Base-by-base conservation (phyloP, 768 basidiomycete genomes). In the Plicaturopsis crispa region DNA sequence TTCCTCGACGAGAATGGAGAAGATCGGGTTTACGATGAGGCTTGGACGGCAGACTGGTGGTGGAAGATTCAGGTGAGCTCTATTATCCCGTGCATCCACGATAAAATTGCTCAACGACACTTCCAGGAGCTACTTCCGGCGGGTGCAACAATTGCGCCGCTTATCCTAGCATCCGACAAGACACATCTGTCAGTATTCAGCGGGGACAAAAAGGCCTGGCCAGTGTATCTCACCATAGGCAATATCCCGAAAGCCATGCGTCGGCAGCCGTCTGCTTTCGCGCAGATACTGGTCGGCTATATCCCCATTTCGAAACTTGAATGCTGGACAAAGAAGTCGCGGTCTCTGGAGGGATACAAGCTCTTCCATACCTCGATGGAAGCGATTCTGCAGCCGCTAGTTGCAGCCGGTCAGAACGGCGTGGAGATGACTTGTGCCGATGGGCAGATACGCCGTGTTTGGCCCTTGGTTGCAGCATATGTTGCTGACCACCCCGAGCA, bases 111-210 rank as follows among this genome's bases (percentile, higher is more conserved):
- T n/a, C n/a, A 54, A 22, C 44, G 49, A 12, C 37, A 50, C 4
- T 52, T 54, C 19, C 53, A 55, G 20, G 24, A 12, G 10, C 17
- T 11, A 17, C 22, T 23, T 18, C 16, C 22, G 16, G 12, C 34
- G 19, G 32, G 26, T 4, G 61, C 59, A 1, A 60, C 65, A 3
- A 51, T 69, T 4, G 48, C 63, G 0, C 70, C 70, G 0, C 33
- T 75, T 5, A 69, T 74, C 14, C 47, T 75, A 2, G 59, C 67
- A 0, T 59, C 67, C 0, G 69, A 75, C 50, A 73, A 72, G 36
- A 72, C 67, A 0, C 54, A 61, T 36, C 47, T 72, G 1, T 66
- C 65, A 0, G 42, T 50, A 1, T 67, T 72, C 40, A 44, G 52
- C 6, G 47, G 60, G 1, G 61, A 67, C 40, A 69, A 72, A 42